Evolutionary conservation across 2,329 filamentous ascomycete genomes (phyloP).

Genomic region (Aspergillus hortae): DNA sequence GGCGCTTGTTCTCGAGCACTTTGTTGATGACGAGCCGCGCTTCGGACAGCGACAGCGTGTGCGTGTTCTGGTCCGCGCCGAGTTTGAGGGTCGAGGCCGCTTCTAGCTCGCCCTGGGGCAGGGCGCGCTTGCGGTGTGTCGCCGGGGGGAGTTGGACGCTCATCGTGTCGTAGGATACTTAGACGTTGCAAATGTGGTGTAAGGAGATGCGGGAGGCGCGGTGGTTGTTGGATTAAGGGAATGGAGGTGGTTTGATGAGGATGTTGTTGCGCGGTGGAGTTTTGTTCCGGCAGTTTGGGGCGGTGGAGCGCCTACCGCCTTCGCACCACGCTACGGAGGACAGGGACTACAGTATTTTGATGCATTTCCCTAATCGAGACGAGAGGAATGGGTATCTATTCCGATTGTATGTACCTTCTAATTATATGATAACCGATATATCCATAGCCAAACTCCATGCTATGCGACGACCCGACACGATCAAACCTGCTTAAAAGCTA

Average conservation of each 20-base stretch:
- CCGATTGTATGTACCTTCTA: not conserved
- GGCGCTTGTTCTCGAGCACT: slow-evolving; percentile 74
- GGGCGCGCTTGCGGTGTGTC: slow-evolving; percentile 39
- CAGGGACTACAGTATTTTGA: not conserved
- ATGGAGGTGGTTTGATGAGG: not conserved
- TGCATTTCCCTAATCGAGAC: not conserved
- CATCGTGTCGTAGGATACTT: slow-evolving; percentile 18
- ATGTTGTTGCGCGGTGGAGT: not conserved
- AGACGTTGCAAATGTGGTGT: not conserved
- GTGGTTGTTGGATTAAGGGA: not conserved
- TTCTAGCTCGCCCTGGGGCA: slow-evolving; percentile 68
- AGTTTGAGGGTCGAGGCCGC: slow-evolving; percentile 76
- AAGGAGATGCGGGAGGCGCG: not conserved
- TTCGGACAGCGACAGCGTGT: slow-evolving; percentile 88
- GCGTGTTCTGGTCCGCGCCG: slow-evolving; percentile 89
- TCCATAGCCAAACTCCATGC: slow-evolving; percentile 15
- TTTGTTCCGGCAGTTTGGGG: not conserved
- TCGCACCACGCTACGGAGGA: not conserved
- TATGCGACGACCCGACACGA: slow-evolving; percentile 8
- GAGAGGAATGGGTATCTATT: not conserved
- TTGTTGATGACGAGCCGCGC: slow-evolving; percentile 89
- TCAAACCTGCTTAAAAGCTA: slow-evolving; percentile 62
- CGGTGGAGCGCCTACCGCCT: not conserved
- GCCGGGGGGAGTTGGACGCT: slow-evolving; percentile 33
- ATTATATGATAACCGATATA: not conserved